Evolutionary conservation across 305 asterid genomes (phyloP).

Genomic region (Fraxinus greggii): DNA sequence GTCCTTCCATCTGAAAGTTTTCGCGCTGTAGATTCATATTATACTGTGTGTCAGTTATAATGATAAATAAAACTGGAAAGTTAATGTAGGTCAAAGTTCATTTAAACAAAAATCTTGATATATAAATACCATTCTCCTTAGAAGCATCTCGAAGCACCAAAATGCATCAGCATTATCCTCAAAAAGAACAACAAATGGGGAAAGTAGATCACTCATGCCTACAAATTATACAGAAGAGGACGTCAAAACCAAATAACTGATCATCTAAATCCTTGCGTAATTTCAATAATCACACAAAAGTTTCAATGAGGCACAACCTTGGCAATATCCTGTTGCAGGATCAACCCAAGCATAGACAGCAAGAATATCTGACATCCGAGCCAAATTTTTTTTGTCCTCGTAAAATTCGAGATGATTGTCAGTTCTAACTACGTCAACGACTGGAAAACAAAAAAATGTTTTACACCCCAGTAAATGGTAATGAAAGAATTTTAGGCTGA

Average conservation of each 20-base stretch:
- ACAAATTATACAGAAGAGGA: slow-evolving; percentile 31
- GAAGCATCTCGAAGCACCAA: slow-evolving; percentile 99
- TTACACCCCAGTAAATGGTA: slow-evolving; percentile 21
- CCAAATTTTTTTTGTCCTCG: slow-evolving; percentile 82
- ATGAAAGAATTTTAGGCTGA: slow-evolving; percentile 11
- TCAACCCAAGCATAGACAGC: slow-evolving; percentile 99
- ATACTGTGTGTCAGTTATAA: slow-evolving; percentile 22
- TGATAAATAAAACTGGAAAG: slow-evolving; percentile 21
- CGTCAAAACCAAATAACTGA: slow-evolving; percentile 23
- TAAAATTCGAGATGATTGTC: slow-evolving; percentile 94
- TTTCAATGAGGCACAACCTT: slow-evolving; percentile 51
- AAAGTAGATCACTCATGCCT: slow-evolving; percentile 97
- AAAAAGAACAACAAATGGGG: slow-evolving; percentile 97
- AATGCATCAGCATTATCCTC: slow-evolving; percentile 99
- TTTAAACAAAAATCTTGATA: slow-evolving; percentile 1
- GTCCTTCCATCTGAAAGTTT: slow-evolving; percentile 93
- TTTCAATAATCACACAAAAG: slow-evolving; percentile 8
- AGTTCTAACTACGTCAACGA: slow-evolving; percentile 96
- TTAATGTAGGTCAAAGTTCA: slow-evolving; percentile 4
- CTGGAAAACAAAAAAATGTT: slow-evolving; percentile 35
- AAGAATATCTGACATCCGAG: slow-evolving; percentile 96
- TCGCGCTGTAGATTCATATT: slow-evolving; percentile 59
- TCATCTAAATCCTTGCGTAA: slow-evolving; percentile 13
- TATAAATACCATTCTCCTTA: slow-evolving; percentile 82
- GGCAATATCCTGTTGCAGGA: slow-evolving; percentile 97